These are phyloP conservation scores for Fusarium caatingaense DNA, from an alignment of 2,329 filamentous ascomycete species.

Conservation along the genomic window DNA sequence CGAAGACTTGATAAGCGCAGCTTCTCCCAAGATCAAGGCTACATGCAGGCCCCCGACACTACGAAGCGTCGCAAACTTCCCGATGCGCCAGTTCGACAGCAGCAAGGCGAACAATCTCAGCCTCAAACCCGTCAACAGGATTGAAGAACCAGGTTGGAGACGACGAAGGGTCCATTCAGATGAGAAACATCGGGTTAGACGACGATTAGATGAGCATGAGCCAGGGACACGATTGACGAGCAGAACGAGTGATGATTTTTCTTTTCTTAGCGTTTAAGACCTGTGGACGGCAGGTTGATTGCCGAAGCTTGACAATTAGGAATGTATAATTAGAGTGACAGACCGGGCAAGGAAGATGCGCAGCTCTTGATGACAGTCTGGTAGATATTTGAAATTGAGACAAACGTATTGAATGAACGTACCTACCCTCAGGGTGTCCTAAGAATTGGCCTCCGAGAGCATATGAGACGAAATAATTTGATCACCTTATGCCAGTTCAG, in stretches of 20 bases:
- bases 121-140: background rate
- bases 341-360: background rate
- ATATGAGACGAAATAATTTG: too few species aligned
- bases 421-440: too few species aligned
- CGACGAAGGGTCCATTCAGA: background rate
- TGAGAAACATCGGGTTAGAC: background rate
- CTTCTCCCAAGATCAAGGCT: background rate
- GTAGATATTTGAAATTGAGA: slow-evolving; percentile 1
- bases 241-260: background rate
- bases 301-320: slow-evolving; percentile 9
- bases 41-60: background rate
- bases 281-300: slow-evolving; percentile 10
- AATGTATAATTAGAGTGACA: slow-evolving; percentile 15
- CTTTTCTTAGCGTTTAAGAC: slow-evolving; percentile 7
- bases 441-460: too few species aligned
- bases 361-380: slow-evolving; percentile 10
- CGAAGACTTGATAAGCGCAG: slow-evolving; percentile 7
- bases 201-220: background rate
- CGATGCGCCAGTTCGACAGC: background rate
- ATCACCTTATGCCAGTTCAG: too few species aligned
- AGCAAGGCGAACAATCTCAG: background rate
- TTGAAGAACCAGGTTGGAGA: background rate
- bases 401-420: background rate
- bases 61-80: slow-evolving; percentile 29
- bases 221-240: background rate